phyloP scores from a whole-genome alignment of 2,329 filamentous ascomycete genomes.

The Cladosporium austrohemisphaericum region DNA sequence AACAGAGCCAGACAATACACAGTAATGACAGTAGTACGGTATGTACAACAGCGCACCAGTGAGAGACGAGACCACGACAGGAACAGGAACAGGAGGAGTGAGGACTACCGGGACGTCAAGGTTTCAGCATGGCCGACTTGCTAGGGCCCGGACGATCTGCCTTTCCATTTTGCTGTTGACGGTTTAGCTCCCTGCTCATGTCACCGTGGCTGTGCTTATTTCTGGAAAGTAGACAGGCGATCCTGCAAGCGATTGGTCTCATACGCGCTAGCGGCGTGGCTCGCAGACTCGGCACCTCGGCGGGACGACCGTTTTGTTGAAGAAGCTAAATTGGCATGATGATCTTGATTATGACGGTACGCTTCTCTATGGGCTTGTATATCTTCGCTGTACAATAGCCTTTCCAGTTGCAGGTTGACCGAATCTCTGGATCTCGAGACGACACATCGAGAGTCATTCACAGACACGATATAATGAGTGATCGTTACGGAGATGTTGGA shows the following conservation, averaged over 20 bases:
- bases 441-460: no score
- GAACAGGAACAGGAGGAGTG: slow-evolving; percentile 5
- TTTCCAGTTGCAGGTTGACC: no score
- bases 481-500: no score
- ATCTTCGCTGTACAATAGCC: no score
- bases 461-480: no score
- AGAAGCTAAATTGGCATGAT: no score
- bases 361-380: no score
- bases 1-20: not conserved
- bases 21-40: slow-evolving; percentile 4
- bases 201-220: not conserved
- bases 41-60: not conserved
- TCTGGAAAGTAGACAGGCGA: not conserved
- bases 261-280: not conserved
- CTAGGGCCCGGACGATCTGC: slow-evolving; percentile 1
- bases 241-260: slow-evolving; percentile 1
- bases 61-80: not conserved
- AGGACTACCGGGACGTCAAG: slow-evolving; percentile 1
- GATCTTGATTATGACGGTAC: no score
- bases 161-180: not conserved
- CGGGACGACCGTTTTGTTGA: not conserved
- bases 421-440: no score
- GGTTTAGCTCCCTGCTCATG: not conserved
- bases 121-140: not conserved
- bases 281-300: slow-evolving; percentile 1